Conservation (phyloP, 176 grass and related monocot genomes). For the Aegilops sharonensis region DNA sequence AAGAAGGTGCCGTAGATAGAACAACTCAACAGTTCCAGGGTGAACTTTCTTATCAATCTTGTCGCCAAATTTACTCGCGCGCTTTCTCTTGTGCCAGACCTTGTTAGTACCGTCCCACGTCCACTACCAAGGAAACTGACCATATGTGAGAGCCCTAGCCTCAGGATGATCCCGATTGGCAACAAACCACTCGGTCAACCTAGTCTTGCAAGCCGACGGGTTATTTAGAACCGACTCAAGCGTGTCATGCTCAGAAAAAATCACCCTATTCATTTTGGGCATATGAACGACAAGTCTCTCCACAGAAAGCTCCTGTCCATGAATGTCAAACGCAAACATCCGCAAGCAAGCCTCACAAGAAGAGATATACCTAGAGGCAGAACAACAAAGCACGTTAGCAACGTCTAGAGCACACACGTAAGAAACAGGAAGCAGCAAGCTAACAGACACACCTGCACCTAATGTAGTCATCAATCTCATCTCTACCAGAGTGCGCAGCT, state of each 20-base stretch:
- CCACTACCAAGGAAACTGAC: not conserved
- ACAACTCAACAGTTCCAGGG: not conserved
- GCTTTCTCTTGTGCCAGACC: not conserved
- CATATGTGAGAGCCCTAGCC: not conserved
- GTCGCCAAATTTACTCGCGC: not conserved
- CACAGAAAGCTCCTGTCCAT: not conserved
- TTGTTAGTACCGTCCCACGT: not conserved
- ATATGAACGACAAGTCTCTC: not conserved
- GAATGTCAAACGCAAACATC: not conserved
- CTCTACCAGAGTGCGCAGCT: no score
- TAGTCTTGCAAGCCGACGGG: rapidly evolving
- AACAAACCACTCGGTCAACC: not conserved
- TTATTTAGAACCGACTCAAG: not conserved
- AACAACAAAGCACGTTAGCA: no score
- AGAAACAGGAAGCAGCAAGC: no score
- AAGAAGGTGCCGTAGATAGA: not conserved
- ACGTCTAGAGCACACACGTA: no score
- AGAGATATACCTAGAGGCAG: not conserved
- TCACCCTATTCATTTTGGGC: not conserved
- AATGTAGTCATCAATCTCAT: no score
- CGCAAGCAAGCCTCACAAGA: not conserved
- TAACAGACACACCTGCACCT: not conserved
- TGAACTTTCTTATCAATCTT: not conserved
- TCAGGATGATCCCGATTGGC: rapidly evolving
- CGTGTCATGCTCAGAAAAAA: not conserved